phyloP scores from a whole-genome alignment of 2,329 filamentous ascomycete genomes.

The Stachybotrys elegans region DNA sequence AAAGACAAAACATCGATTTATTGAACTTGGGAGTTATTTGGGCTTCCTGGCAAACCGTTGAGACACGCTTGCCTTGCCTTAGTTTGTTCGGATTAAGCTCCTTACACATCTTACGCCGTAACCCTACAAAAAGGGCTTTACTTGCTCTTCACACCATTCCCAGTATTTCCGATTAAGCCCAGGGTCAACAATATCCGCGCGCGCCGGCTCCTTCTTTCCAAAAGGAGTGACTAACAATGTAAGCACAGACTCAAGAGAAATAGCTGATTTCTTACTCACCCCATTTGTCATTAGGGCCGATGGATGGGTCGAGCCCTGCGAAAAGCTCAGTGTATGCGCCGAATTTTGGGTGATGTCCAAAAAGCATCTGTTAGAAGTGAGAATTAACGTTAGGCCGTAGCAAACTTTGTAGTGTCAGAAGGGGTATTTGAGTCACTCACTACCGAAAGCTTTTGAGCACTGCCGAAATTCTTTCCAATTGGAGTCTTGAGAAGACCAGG shows the following conservation, averaged over 20 bases:
- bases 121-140: not conserved
- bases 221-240: not conserved
- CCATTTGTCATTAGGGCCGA: not conserved
- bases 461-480: not conserved
- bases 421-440: too few species aligned
- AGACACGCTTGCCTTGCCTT: too few species aligned
- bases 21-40: too few species aligned
- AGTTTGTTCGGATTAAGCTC: too few species aligned
- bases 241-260: too few species aligned
- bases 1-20: too few species aligned
- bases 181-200: not conserved
- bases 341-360: constrained; percentile 14
- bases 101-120: too few species aligned
- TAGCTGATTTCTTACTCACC: too few species aligned
- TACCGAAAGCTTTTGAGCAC: not conserved
- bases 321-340: constrained; percentile 41
- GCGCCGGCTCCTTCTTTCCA: not conserved
- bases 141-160: not conserved
- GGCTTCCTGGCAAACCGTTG: too few species aligned
- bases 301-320: constrained; percentile 23
- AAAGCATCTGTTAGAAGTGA: too few species aligned
- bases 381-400: too few species aligned
- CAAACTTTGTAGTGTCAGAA: too few species aligned
- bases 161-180: not conserved
- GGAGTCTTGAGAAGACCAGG: not conserved